Evolutionary conservation across 495 filamentous ascomycete species (phyloP), one percentile per base, ranked within the genome.

Genomic region (Melanomma pulvis-pyrius): DNA sequence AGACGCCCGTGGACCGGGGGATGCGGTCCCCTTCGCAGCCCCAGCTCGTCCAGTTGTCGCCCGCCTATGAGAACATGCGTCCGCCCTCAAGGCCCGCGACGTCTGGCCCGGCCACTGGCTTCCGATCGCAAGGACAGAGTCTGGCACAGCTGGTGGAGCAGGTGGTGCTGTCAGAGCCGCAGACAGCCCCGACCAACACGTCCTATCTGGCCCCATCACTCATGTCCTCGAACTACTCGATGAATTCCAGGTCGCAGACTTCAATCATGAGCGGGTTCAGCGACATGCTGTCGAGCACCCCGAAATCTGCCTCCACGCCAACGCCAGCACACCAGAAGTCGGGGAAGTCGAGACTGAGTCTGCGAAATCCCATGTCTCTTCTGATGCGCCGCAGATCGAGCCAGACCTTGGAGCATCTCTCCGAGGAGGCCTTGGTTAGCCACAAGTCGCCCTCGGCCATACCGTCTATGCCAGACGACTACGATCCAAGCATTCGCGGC

Each of bases 401-500:
- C 57, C 73, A 84, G 28, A 13, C 59, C 13, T 21, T 75, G 12
- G 73, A 76, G 21, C 44, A 53, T 2, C 59, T 74, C 1, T 63
- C 71, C 0, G 71, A 76, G 22, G 73, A 75, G 24, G 52, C 73
- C n/a, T 52, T 75, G 12, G 60, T 74, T 22, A 67, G 19, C 32
- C 65, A 72, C 44, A 59, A 59, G 8, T 65, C 53, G 28, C 51
- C 59, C 9, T 51, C 57, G n/a, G 75, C 86, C n/a, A 47, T 69
- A 19, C 84, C 87, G 4, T 77, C 82, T 3, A 83, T 90, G 28
- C 65, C 54, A 4, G 87, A 88, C 60, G 83, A 89, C 62, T 93
- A 92, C 69, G 92, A 96, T 71, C 91, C 91, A 19, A 78, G 92
- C 46, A 97, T 97, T 69, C 84, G 85, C 46, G 92, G 92, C 28